These are phyloP conservation scores for Oenanthe sinensis DNA, from an alignment of 129 eudicot genomes.

Conservation along the genomic window DNA sequence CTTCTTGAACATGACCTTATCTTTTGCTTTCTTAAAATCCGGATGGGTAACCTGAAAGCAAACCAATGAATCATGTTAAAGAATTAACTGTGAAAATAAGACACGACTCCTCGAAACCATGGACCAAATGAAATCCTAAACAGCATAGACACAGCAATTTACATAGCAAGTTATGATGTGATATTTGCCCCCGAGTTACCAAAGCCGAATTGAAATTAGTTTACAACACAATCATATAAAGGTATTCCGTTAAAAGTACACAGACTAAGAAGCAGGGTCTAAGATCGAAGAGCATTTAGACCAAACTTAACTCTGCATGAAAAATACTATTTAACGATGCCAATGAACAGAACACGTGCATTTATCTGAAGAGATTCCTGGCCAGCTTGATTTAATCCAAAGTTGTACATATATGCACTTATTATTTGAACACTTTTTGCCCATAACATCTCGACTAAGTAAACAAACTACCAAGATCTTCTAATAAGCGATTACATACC, in stretches of 20 bases:
- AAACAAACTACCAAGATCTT: too few species aligned
- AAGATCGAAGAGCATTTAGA: not conserved
- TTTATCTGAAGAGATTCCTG: not conserved
- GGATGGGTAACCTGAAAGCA: conserved; percentile 60
- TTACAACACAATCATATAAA: not conserved
- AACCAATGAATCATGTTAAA: not conserved
- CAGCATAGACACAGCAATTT: not conserved
- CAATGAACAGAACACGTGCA: not conserved
- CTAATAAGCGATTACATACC: too few species aligned
- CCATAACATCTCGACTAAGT: not conserved
- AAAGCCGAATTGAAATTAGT: not conserved
- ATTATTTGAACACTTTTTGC: not conserved
- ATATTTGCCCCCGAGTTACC: not conserved
- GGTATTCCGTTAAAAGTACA: not conserved
- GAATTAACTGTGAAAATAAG: not conserved
- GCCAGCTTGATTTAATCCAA: not conserved
- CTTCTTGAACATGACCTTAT: conserved; percentile 98
- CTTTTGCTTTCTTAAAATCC: conserved; percentile 97
- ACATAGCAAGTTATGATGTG: not conserved
- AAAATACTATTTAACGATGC: not conserved
- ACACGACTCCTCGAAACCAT: not conserved
- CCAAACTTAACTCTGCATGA: not conserved
- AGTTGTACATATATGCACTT: not conserved
- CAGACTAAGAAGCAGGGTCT: not conserved
- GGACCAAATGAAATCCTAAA: not conserved